phyloP scores from a whole-genome alignment of 371 early-diverging fungal species.

The Gilbertella persicaria region DNA sequence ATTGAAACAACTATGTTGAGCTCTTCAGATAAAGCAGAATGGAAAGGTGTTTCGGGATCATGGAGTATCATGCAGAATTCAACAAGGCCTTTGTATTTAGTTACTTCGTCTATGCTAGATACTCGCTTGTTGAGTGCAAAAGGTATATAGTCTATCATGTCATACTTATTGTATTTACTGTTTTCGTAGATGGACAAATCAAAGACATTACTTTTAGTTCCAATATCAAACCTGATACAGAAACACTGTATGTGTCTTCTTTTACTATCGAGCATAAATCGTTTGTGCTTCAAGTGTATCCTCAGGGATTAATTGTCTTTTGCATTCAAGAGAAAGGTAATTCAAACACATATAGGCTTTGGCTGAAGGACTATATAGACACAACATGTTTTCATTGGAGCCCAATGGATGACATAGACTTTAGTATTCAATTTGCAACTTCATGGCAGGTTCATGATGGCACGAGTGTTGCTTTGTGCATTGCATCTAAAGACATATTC shows the following conservation, averaged over 20 bases:
- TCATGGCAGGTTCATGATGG: conserved; percentile 4
- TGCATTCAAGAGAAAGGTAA: conserved; percentile 7
- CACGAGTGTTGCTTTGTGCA: conserved; percentile 11
- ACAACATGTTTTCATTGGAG: neutral
- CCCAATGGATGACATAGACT: neutral
- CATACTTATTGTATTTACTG: too few relatives aligned
- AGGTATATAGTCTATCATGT: conserved; percentile 8
- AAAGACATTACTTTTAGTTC: conserved; percentile 14
- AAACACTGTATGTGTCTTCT: conserved; percentile 16
- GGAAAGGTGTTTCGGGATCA: conserved; percentile 24
- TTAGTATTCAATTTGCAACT: conserved; percentile 13
- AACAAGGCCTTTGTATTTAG: conserved; percentile 3
- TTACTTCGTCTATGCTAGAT: conserved; percentile 16
- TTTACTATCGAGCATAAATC: neutral
- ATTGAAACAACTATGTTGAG: conserved; percentile 16
- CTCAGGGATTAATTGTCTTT: conserved; percentile 7
- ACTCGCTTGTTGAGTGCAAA: conserved; percentile 8
- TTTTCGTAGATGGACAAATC: conserved; percentile 16
- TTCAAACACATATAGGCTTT: neutral
- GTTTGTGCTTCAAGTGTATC: conserved; percentile 16
- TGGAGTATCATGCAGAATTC: conserved; percentile 4
- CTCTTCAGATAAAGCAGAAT: conserved; percentile 15
- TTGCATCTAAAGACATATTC: neutral
- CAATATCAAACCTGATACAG: neutral
- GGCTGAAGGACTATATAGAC: too few relatives aligned